Percentiles rank a stretch among this genome's conserved stretches.
phyloP scores from a whole-genome alignment of 225 moss, liverwort and hornwort species.

The Pleurozium schreberi region DNA sequence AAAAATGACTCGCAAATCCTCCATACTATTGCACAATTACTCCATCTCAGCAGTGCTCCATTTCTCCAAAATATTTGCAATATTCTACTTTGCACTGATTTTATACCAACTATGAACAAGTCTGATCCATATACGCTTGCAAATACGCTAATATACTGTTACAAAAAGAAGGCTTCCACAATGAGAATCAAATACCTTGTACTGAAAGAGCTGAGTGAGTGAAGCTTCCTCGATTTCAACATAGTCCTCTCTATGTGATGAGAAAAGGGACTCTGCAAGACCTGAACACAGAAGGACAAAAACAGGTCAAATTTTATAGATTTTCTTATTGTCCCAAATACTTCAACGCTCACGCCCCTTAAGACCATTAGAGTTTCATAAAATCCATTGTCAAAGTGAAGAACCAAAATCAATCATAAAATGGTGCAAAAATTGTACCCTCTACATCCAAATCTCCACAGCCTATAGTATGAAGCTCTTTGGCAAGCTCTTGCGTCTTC shows the following conservation, averaged over 20 bases:
- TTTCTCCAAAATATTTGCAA: neutral
- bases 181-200: constrained; percentile 45
- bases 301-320: neutral
- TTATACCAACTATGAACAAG: neutral
- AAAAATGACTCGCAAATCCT: neutral
- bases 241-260: constrained; percentile 91
- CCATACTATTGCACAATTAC: neutral
- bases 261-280: constrained; percentile 85
- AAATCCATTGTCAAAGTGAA: neutral
- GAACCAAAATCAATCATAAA: neutral
- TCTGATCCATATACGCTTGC: neutral
- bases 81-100: neutral
- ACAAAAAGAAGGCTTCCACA: neutral
- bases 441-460: constrained; percentile 95
- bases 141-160: neutral
- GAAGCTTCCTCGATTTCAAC: constrained; percentile 88
- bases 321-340: neutral
- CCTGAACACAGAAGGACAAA: constrained; percentile 30
- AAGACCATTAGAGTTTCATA: neutral
- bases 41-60: neutral
- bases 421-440: constrained; percentile 30
- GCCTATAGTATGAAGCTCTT: constrained; percentile 81
- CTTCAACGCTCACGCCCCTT: neutral
- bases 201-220: constrained; percentile 76
- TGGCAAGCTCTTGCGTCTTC: constrained; percentile 90